Evolutionary conservation across 495 filamentous ascomycete species (phyloP).

Genomic region (Penicillium malachiteum): DNA sequence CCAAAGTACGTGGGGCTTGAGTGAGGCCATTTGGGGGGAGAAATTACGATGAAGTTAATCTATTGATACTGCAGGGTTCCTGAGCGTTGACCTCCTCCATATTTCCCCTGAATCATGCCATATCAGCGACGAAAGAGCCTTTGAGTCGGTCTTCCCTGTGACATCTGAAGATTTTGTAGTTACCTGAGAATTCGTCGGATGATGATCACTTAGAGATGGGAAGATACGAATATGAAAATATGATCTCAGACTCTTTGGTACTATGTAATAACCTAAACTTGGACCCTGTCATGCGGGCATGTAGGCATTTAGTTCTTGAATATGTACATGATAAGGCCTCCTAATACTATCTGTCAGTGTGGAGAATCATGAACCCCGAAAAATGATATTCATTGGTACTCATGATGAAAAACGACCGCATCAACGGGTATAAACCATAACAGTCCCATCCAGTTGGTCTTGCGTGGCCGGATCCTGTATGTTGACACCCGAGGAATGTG

Average conservation of each 20-base stretch:
- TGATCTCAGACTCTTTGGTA: too few relatives aligned
- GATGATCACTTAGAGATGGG: too few relatives aligned
- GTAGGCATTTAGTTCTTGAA: neutral
- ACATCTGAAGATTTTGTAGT: too few relatives aligned
- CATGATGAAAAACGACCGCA: neutral
- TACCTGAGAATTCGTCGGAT: too few relatives aligned
- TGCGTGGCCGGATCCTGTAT: conserved; percentile 4
- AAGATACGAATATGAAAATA: too few relatives aligned
- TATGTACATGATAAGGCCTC: too few relatives aligned
- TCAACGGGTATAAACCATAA: conserved; percentile 5
- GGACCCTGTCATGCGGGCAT: neutral
- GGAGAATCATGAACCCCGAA: neutral
- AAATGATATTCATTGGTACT: conserved; percentile 3
- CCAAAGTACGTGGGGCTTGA: neutral
- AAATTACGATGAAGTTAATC: neutral
- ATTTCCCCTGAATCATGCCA: neutral
- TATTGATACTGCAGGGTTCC: neutral
- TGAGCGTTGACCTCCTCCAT: neutral
- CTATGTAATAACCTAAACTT: neutral
- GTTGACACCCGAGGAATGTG: conserved; percentile 15
- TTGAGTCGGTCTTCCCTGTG: neutral
- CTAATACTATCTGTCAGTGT: too few relatives aligned
- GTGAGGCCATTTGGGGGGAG: neutral
- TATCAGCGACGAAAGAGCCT: neutral
- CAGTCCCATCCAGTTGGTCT: conserved; percentile 2